Evolutionary conservation across 2,329 filamentous ascomycete genomes (phyloP).

Genomic region (Orbilia brochopaga): DNA sequence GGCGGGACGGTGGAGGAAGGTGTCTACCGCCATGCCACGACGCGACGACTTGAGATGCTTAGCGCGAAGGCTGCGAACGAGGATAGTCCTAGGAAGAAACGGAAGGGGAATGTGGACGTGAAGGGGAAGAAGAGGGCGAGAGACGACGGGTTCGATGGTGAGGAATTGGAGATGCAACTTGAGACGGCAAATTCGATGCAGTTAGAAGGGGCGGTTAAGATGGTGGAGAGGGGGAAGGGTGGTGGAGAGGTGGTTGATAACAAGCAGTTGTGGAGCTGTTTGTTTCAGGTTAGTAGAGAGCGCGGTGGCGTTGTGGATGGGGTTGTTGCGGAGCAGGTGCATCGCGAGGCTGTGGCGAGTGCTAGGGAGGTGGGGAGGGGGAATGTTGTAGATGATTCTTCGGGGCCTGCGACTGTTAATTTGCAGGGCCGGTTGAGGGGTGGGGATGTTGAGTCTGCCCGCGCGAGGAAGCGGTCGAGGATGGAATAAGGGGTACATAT

Average conservation of each 20-base stretch:
- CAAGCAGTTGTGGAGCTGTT: conserved; percentile 83
- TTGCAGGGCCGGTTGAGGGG: conserved; percentile 12
- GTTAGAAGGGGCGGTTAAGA: conserved; percentile 72
- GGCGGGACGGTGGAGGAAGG: conserved; percentile 88
- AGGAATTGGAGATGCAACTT: conserved; percentile 67
- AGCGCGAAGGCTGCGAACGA: conserved; percentile 1
- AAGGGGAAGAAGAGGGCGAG: conserved; percentile 39
- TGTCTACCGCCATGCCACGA: conserved; percentile 82
- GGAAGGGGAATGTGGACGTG: conserved; percentile 51
- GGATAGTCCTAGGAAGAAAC: conserved; percentile 52
- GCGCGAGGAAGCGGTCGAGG: conserved; percentile 6
- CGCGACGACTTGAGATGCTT: conserved; percentile 54
- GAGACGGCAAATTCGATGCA: conserved; percentile 86
- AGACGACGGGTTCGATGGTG: conserved; percentile 56
- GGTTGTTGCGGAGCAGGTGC: conserved; percentile 54
- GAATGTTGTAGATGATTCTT: conserved; percentile 45
- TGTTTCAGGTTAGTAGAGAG: conserved; percentile 69
- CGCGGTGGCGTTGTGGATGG: conserved; percentile 42
- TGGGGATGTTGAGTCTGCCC: neutral
- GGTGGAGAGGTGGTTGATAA: conserved; percentile 80
- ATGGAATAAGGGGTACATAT: neutral
- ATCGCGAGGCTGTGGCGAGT: conserved; percentile 60
- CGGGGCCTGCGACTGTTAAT: conserved; percentile 8
- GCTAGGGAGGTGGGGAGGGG: conserved; percentile 59
- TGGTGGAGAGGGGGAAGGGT: conserved; percentile 73